phyloP scores from a whole-genome alignment of 1,284 basidiomycete species.

The Chalciporus sp. region DNA sequence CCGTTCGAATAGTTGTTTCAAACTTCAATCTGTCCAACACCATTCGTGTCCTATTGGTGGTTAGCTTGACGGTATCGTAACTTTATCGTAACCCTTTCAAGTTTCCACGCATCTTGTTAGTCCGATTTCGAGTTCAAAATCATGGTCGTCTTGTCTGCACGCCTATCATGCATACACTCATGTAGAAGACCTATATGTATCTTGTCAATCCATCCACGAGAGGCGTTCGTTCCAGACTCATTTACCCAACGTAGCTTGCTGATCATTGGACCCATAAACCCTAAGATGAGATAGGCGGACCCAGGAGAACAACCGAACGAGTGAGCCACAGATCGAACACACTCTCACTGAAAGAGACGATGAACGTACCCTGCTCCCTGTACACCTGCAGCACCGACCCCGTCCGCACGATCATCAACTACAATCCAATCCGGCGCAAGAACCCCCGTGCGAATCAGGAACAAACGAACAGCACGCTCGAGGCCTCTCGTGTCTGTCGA shows the following conservation, averaged over 20 bases:
- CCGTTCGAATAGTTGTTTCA: no score
- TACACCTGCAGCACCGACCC: slow-evolving; percentile 69
- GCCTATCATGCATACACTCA: no score
- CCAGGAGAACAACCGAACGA: background rate
- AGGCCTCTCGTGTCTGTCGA: slow-evolving; percentile 58
- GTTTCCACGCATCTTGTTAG: no score
- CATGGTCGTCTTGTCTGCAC: no score
- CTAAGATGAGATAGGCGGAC: no score
- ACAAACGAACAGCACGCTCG: slow-evolving; percentile 68
- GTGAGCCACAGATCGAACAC: background rate
- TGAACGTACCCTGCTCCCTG: slow-evolving; percentile 66
- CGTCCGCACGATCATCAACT: slow-evolving; percentile 52
- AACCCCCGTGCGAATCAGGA: slow-evolving; percentile 81
- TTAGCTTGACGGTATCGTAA: no score
- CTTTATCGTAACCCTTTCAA: no score
- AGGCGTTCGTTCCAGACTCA: slow-evolving; percentile 59
- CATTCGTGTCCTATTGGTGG: no score
- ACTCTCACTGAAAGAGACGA: no score
- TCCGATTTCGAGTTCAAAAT: no score
- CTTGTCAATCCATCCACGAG: slow-evolving; percentile 49
- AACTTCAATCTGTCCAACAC: no score
- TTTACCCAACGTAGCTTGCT: slow-evolving; percentile 19
- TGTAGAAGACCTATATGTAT: background rate
- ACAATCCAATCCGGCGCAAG: slow-evolving; percentile 77
- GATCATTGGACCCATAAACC: slow-evolving; percentile 43